A percentile compares a stretch with the other conserved stretches of the same genome.
These are phyloP conservation scores for Aspergillus vadensis DNA, from an alignment of 2,329 filamentous ascomycete genomes.

Conservation along the genomic window DNA sequence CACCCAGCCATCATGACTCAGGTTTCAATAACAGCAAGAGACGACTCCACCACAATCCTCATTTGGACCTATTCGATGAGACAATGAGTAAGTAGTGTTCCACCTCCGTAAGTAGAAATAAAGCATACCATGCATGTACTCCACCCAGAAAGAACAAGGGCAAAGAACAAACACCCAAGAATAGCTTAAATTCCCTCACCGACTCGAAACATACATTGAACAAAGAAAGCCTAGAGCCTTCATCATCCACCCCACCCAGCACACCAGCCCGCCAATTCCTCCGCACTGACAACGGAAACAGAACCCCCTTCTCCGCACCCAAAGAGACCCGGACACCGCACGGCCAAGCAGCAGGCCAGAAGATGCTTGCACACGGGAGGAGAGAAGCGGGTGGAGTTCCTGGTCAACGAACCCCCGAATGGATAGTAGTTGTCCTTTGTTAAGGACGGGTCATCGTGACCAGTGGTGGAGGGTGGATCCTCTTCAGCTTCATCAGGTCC, in stretches of 20 bases:
- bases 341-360: constrained; percentile 76
- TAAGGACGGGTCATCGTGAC: no score
- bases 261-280: constrained; percentile 74
- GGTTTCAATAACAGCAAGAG: no score
- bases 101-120: no score
- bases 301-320: constrained; percentile 57
- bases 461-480: background rate
- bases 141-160: no score
- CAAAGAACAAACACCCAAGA: no score
- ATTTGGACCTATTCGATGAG: no score
- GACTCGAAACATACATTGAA: no score
- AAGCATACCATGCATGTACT: no score
- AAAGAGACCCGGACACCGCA: constrained; percentile 63
- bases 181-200: no score
- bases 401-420: constrained; percentile 42
- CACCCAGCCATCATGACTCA: background rate
- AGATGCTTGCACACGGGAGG: constrained; percentile 77
- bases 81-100: no score
- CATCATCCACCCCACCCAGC: constrained; percentile 47
- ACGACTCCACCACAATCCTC: no score
- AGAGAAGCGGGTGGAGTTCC: constrained; percentile 19
- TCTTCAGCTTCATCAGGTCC: constrained; percentile 21
- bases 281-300: constrained; percentile 51
- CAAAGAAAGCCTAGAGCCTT: no score
- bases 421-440: constrained; percentile 21